Base-by-base conservation (phyloP, 305 asterid genomes). In the Fraxinus platypoda region DNA sequence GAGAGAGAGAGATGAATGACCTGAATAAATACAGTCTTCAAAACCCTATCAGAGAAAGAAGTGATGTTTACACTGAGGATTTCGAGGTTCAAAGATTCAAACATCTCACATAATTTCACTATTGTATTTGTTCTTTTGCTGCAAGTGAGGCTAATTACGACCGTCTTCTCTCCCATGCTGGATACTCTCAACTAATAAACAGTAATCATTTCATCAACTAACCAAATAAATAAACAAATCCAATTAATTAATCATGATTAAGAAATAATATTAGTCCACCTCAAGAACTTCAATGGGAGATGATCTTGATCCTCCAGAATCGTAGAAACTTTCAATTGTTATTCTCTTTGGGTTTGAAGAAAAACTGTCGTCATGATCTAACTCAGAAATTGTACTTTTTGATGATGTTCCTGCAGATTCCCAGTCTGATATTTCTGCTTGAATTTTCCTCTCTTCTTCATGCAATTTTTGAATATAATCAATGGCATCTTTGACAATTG, bases 401-500 rank as follows among this genome's bases (percentile, higher is more conserved):
- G 78, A 81, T 78, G 64, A 77, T 41, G 80, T 5, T 11, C 66
- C 38, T 17, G 79, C 74, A 12, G 83, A 75, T 66, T 89, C 91
- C 23, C 84, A 78, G 11, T 87, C 86, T 30, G 82, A 62, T 59
- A 89, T 85, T 28, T 89, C 90, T 9, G 84, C 81, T 77, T 83
- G 85, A 80, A 89, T 80, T 77, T 62, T 84, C 30, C 84, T 78
- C 87, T 89, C 90, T 76, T 89, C 82, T 6, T 85, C 85, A 1
- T 86, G 90, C 78, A 89, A 70, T 11, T 85, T 85, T 75, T 87
- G 83, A 33, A 89, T 89, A 30, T 89, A 85, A 13, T 84, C 88
- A 34, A 89, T 89, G 41, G 91, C 91, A 70, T 89, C 91, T 84
- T 87, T 89, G 72, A 89, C 83, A 66, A 89, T 89, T 4, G 91